Evolutionary conservation across 768 basidiomycete species (phyloP).

Genomic region (Leccinum variicolor): DNA sequence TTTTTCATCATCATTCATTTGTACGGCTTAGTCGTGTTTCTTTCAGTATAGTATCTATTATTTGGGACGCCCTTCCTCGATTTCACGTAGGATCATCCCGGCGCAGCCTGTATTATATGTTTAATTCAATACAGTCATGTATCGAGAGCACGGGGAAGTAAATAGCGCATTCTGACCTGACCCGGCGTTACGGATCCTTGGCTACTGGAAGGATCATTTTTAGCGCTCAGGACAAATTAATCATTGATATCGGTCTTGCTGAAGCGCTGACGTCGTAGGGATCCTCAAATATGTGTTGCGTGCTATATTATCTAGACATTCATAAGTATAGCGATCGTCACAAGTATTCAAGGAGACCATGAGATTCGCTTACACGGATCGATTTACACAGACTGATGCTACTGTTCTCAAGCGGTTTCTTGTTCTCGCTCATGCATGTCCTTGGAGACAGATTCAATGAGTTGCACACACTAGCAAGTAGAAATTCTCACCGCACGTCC

Average conservation of each 20-base stretch:
- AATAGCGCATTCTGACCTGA: neutral
- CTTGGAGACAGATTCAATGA: neutral
- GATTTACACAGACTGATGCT: neutral
- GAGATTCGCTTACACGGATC: neutral
- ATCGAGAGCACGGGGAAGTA: neutral
- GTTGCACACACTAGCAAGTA: neutral
- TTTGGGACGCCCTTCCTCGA: slow-evolving; percentile 3
- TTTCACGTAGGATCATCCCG: neutral
- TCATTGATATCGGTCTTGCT: neutral
- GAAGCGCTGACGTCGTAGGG: neutral
- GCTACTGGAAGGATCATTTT: neutral
- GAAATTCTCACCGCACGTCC: neutral
- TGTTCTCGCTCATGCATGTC: neutral
- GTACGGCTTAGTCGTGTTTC: neutral
- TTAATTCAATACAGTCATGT: neutral
- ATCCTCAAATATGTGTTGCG: neutral
- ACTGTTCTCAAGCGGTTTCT: neutral
- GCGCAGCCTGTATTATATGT: slow-evolving; percentile 3
- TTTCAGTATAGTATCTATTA: slow-evolving; percentile 15
- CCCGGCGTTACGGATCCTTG: neutral
- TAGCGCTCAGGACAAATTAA: neutral
- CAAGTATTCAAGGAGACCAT: neutral
- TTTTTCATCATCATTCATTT: slow-evolving; percentile 1
- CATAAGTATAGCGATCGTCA: neutral
- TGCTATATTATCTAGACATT: neutral